phyloP scores from a whole-genome alignment of 805 yeast genomes.

The Saccharomycopsis malanga region DNA sequence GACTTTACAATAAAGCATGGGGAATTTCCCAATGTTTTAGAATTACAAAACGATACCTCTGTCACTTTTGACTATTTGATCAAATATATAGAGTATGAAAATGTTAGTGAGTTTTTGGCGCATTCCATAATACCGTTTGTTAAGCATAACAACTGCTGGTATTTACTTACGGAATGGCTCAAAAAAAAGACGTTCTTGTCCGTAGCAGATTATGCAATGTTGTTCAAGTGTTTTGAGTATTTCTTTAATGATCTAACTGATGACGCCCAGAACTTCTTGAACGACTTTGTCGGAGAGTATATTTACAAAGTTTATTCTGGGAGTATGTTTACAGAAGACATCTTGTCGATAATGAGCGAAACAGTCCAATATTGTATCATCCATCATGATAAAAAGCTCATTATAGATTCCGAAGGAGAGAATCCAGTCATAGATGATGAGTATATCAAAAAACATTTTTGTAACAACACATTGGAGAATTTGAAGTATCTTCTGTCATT shows the following conservation, averaged over 20 bases:
- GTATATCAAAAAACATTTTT: slow-evolving; percentile 17
- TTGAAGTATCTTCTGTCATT: slow-evolving; percentile 11
- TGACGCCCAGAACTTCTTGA: slow-evolving; percentile 18
- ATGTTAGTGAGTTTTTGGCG: slow-evolving; percentile 11
- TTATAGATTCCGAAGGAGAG: slow-evolving; percentile 9
- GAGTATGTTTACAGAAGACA: slow-evolving; percentile 9
- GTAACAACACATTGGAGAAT: slow-evolving; percentile 11
- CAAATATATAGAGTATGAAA: slow-evolving; percentile 5
- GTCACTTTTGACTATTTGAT: slow-evolving; percentile 10
- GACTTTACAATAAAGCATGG: slow-evolving; percentile 9
- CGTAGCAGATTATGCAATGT: slow-evolving; percentile 10
- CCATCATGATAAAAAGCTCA: slow-evolving; percentile 8
- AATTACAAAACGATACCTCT: slow-evolving; percentile 5
- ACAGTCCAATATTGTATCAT: slow-evolving; percentile 16
- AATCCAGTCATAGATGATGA: slow-evolving; percentile 12
- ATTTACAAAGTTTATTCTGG: slow-evolving; percentile 15
- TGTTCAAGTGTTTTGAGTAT: slow-evolving; percentile 15
- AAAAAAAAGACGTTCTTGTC: slow-evolving; percentile 1
- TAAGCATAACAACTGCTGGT: slow-evolving; percentile 17
- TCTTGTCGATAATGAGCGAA: slow-evolving; percentile 19
- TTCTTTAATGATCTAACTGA: slow-evolving; percentile 18
- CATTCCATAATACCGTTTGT: slow-evolving; percentile 15
- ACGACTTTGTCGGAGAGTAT: slow-evolving; percentile 11
- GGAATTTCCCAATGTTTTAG: slow-evolving; percentile 11
- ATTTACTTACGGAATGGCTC: slow-evolving; percentile 17